Evolutionary conservation across 2,329 filamentous ascomycete species (phyloP), one percentile per base, ranked within the genome.

Genomic region (Beauveria sp.): DNA sequence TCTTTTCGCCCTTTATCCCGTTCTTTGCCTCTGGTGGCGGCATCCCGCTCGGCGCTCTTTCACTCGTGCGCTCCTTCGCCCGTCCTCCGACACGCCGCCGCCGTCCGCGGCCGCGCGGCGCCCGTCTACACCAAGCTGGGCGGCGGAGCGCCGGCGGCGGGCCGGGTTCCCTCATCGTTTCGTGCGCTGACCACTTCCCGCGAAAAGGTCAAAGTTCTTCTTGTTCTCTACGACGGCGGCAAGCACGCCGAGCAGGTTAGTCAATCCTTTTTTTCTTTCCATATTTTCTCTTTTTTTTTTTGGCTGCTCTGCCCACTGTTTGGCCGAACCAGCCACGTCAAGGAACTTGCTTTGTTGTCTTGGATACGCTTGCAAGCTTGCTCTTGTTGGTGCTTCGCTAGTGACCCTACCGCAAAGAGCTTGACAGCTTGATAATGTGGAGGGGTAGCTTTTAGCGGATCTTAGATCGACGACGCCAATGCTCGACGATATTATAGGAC

Each of bases 221-320:
- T 92, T 73, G 90, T 96, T 70, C 85, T 96, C 69, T 97, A 97
- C 83, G 92, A 97, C 79, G 92, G 92, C 75, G 84, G 86, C 74
- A 81, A 91, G 80, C 91, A 96, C 81, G 92, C 92, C 79, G 80
- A 89, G 78, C 84, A 97, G 73, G 91, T 96, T 75, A 75, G 80
- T 74, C 18, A 3, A 1, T 43, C 3, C 3, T 20, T 12, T 2
- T n/a, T 2, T n/a, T 30, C 41, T 44, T 8, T 6, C 22, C 22
- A 3, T 24, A 24, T 30, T 30, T n/a, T 34, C 9, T 28, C 10
- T 18, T 22, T 20, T 40, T 46, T 46, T 22, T 22, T 22, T 30
- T n/a, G 3, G 3, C 34, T 37, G 5, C 12, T 37, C 4, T 37
- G 12, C 34, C 34, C 34, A 5, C 12, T 9, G 8, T 24, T 41